Evolutionary conservation across 495 filamentous ascomycete species (phyloP).

Genomic region (Aspergillus ostianus): DNA sequence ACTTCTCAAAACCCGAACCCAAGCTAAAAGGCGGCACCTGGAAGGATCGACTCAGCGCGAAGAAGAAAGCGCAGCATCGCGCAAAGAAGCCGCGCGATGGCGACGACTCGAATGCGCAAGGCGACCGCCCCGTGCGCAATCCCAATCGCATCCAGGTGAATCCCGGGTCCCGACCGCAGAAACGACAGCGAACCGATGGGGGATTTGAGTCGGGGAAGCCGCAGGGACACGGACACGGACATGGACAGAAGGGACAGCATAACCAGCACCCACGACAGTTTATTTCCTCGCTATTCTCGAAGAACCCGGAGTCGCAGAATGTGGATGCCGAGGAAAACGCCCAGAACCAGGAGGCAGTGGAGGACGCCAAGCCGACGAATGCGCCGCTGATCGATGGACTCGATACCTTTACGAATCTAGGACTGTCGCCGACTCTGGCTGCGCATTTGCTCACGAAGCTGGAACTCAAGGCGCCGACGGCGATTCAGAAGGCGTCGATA

Average conservation of each 20-base stretch:
- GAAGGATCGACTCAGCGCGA: conserved; percentile 81
- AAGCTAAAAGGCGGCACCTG: conserved; percentile 87
- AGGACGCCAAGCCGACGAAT: conserved; percentile 78
- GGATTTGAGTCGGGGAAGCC: conserved; percentile 13
- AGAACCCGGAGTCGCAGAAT: conserved; percentile 70
- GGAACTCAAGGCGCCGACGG: conserved; percentile 84
- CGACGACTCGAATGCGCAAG: background rate
- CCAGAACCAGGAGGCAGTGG: conserved; percentile 48
- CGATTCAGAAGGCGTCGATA: conserved; percentile 88
- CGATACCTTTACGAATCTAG: conserved; percentile 78
- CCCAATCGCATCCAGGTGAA: conserved; percentile 39
- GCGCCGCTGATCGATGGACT: conserved; percentile 85
- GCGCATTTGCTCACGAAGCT: conserved; percentile 83
- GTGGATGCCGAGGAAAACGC: conserved; percentile 43
- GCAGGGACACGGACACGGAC: conserved; percentile 7
- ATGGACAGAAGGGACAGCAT: conserved; percentile 13
- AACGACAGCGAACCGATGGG: conserved; percentile 38
- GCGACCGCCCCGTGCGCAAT: conserved; percentile 26
- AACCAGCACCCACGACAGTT: conserved; percentile 51
- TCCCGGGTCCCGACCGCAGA: conserved; percentile 30
- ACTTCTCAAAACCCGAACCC: conserved; percentile 52
- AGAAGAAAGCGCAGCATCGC: conserved; percentile 58
- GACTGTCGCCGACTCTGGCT: conserved; percentile 73
- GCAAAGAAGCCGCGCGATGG: conserved; percentile 12
- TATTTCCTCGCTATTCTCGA: conserved; percentile 87